Evolutionary conservation across 2,329 filamentous ascomycete genomes (phyloP).

Genomic region (Colletotrichum simmondsii): DNA sequence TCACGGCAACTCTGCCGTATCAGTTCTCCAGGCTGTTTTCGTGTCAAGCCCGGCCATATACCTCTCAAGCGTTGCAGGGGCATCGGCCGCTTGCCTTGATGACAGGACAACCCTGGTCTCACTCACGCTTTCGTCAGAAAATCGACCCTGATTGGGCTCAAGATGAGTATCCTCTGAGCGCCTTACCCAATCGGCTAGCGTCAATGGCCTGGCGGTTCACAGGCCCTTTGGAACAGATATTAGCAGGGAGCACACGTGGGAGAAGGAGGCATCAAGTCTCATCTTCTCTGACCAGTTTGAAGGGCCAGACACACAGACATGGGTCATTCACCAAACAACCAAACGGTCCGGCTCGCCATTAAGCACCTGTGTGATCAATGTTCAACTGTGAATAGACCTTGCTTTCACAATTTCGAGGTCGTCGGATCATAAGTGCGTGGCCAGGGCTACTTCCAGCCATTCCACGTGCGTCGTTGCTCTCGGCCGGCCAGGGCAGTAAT

Average conservation of each 20-base stretch:
- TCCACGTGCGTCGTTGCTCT: not conserved
- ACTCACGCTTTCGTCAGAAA: conserved; percentile 28
- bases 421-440: not conserved
- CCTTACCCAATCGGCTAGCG: conserved; percentile 7
- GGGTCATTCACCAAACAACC: not conserved
- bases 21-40: conserved; percentile 2
- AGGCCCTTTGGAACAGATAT: conserved; percentile 17
- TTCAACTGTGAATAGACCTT: not conserved
- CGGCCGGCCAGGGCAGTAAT: not conserved
- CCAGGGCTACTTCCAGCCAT: not conserved
- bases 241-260: conserved; percentile 27
- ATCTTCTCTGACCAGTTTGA: conserved; percentile 15
- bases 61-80: not conserved
- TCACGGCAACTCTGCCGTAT: not conserved
- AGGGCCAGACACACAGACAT: conserved; percentile 15
- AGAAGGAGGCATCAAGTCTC: conserved; percentile 16
- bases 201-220: conserved; percentile 1
- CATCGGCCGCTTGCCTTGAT: not conserved
- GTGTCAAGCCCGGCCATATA: not conserved
- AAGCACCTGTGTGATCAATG: not conserved
- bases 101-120: not conserved
- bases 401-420: not conserved
- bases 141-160: conserved; percentile 4
- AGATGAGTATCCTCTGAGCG: not conserved
- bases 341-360: not conserved